A percentile compares a stretch with the other conserved stretches of the same genome.
These are phyloP conservation scores for Pterocarpus santalinus DNA, from an alignment of 306 rosid genomes.

Conservation along the genomic window DNA sequence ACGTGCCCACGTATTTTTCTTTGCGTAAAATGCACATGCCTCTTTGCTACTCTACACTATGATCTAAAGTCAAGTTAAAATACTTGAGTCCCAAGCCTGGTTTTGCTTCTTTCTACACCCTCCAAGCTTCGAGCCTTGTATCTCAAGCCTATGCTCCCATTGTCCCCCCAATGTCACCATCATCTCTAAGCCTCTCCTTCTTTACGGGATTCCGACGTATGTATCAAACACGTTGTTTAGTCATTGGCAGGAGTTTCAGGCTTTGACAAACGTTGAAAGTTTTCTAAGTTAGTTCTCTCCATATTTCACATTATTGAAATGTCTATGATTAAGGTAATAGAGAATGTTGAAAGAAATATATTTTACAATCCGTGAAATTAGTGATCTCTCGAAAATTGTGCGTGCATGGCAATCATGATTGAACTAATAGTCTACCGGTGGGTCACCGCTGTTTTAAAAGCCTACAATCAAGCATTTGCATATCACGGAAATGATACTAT, in stretches of 20 bases:
- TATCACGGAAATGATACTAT: background rate
- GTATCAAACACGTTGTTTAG: too few relatives aligned
- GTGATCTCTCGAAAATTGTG: constrained; percentile 33
- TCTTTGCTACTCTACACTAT: constrained; percentile 20
- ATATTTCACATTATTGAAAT: background rate
- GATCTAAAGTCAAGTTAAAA: constrained; percentile 8
- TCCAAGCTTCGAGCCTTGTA: constrained; percentile 47
- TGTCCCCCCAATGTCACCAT: background rate
- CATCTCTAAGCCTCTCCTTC: background rate
- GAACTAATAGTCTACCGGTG: background rate
- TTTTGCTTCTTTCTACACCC: constrained; percentile 23
- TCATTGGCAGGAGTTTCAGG: background rate
- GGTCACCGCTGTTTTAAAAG: constrained; percentile 34
- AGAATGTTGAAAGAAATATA: background rate
- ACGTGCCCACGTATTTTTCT: constrained; percentile 50
- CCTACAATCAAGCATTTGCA: constrained; percentile 37
- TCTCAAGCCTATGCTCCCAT: constrained; percentile 48
- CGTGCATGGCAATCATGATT: constrained; percentile 3
- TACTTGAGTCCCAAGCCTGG: constrained; percentile 58
- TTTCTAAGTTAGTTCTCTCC: background rate
- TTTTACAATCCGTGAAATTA: background rate
- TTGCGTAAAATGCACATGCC: constrained; percentile 65
- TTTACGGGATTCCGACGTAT: constrained; percentile 26
- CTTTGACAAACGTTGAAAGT: constrained; percentile 13
- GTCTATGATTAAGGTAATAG: background rate